Evolutionary conservation across 345 rosid species (phyloP).

Genomic region (Populus alba): DNA sequence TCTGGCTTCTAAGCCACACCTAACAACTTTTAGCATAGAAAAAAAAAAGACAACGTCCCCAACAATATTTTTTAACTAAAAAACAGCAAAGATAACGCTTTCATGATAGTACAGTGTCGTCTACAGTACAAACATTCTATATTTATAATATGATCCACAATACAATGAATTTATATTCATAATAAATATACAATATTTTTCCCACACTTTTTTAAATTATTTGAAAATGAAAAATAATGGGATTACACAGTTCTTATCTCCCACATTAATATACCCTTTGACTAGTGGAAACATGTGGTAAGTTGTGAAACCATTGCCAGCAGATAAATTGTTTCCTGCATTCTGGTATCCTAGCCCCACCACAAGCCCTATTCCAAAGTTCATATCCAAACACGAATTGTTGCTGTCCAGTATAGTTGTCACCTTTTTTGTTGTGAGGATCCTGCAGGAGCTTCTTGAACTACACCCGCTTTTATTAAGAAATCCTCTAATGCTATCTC

Average conservation of each 20-base stretch:
- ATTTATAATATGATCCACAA: no score
- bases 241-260: no score
- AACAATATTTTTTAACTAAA: no score
- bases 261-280: no score
- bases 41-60: rapidly evolving
- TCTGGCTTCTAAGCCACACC: rapidly evolving
- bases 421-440: slow-evolving; percentile 7
- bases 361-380: slow-evolving; percentile 35
- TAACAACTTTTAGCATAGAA: no score
- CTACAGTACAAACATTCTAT: no score
- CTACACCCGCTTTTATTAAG: slow-evolving; percentile 76
- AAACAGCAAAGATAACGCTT: no score
- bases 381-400: slow-evolving; percentile 23
- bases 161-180: no score
- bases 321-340: slow-evolving; percentile 12
- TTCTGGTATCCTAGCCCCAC: slow-evolving; percentile 29
- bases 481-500: slow-evolving; percentile 86
- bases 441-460: slow-evolving; percentile 41
- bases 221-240: no score
- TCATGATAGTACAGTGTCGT: no score
- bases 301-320: slow-evolving; percentile 29
- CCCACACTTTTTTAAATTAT: no score
- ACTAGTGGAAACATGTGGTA: slow-evolving; percentile 31
- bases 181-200: no score
- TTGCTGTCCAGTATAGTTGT: background rate